phyloP scores from a whole-genome alignment of 768 basidiomycete genomes.

The Leccinum aurantiacum region DNA sequence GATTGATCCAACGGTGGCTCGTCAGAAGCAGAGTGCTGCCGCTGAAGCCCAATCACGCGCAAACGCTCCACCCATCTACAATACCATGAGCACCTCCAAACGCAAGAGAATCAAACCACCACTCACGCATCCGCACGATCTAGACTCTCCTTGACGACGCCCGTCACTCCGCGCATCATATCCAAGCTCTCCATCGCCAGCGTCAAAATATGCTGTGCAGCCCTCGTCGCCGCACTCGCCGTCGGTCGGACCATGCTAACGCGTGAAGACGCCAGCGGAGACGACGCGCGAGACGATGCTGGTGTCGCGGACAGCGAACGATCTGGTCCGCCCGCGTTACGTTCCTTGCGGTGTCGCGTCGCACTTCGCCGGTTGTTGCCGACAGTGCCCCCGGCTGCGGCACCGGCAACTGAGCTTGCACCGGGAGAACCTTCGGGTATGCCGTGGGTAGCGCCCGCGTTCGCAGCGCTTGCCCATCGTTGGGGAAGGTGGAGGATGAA shows the following conservation, averaged over 20 bases:
- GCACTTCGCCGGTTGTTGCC: slow-evolving; percentile 21
- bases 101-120: not conserved
- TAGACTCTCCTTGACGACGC: slow-evolving; percentile 82
- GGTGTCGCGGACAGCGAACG: slow-evolving; percentile 34
- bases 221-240: slow-evolving; percentile 60
- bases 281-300: slow-evolving; percentile 36
- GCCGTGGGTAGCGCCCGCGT: slow-evolving; percentile 14
- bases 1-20: slow-evolving; percentile 14
- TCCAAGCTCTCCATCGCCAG: slow-evolving; percentile 91
- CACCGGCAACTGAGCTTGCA: slow-evolving; percentile 38
- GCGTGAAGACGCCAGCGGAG: slow-evolving; percentile 31
- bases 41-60: slow-evolving; percentile 73
- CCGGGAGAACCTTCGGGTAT: slow-evolving; percentile 32
- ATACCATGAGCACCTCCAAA: slow-evolving; percentile 4
- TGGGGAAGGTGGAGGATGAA: slow-evolving; percentile 81
- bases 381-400: slow-evolving; percentile 23
- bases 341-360: slow-evolving; percentile 35
- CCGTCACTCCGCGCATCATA: slow-evolving; percentile 88
- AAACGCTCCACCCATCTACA: slow-evolving; percentile 81
- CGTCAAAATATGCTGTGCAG: slow-evolving; percentile 78
- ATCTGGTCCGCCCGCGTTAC: slow-evolving; percentile 38
- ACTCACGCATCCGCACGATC: slow-evolving; percentile 84
- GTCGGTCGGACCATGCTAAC: slow-evolving; percentile 31
- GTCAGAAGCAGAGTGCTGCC: slow-evolving; percentile 37
- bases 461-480: slow-evolving; percentile 63